Percentiles rank a stretch among this genome's conserved stretches.
phyloP scores from a whole-genome alignment of 73 alveolate species.

The Paraurostyla sp. region DNA sequence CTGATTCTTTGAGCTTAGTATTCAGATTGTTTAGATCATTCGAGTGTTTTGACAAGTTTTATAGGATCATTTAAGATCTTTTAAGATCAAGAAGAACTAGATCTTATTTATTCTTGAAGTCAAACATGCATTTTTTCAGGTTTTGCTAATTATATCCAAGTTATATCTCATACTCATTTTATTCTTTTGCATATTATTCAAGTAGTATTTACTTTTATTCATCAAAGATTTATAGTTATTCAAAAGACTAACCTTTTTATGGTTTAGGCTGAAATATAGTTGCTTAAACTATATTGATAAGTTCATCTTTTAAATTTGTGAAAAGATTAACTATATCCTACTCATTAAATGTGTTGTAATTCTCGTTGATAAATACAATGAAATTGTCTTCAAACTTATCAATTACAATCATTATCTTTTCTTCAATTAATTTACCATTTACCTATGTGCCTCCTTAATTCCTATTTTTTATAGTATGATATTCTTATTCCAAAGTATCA shows the following conservation, averaged over 20 bases:
- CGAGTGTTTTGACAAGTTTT: neutral
- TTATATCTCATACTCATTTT: slow-evolving; percentile 14
- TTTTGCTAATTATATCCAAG: slow-evolving; percentile 13
- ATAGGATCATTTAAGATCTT: neutral
- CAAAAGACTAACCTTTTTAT: neutral
- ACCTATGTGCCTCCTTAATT: neutral
- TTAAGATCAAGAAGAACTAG: neutral
- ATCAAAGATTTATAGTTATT: neutral
- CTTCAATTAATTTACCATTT: neutral
- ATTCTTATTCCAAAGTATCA: neutral
- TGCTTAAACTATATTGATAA: neutral
- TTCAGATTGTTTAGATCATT: neutral
- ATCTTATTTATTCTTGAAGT: neutral
- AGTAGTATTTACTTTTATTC: neutral
- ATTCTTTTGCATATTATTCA: neutral
- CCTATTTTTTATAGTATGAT: neutral
- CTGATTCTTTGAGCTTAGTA: neutral
- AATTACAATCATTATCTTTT: neutral
- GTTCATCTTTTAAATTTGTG: neutral
- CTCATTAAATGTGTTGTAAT: slow-evolving; percentile 55
- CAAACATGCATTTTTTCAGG: slow-evolving; percentile 26
- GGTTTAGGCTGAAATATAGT: neutral
- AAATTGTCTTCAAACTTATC: slow-evolving; percentile 16
- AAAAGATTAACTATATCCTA: slow-evolving; percentile 11
- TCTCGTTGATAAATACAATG: slow-evolving; percentile 32